These are phyloP conservation scores for Globisporangium sylvaticum DNA, from an alignment of 352 stramenopile genomes.

Conservation along the genomic window DNA sequence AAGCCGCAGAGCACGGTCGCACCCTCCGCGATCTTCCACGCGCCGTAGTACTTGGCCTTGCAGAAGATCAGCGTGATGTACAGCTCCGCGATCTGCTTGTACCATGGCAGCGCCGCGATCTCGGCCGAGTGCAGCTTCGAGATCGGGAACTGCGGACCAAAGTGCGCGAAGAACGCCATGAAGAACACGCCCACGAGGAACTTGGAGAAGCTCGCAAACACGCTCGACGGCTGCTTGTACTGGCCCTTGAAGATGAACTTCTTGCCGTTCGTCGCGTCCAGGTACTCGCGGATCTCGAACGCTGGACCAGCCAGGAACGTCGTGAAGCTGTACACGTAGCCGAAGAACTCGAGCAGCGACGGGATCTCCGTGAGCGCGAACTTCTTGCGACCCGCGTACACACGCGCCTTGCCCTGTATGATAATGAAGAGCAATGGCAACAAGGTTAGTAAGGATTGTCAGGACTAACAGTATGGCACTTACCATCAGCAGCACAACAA, in stretches of 20 bases:
- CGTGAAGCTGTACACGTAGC: slow-evolving; percentile 97
- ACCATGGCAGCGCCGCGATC: slow-evolving; percentile 44
- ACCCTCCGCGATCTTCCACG: slow-evolving; percentile 90
- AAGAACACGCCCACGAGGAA: slow-evolving; percentile 63
- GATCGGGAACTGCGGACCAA: slow-evolving; percentile 47
- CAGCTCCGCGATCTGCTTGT: slow-evolving; percentile 67
- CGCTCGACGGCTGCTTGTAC: slow-evolving; percentile 48
- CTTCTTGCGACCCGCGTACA: slow-evolving; percentile 39
- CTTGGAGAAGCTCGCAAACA: slow-evolving; percentile 72
- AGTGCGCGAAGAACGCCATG: slow-evolving; percentile 53
- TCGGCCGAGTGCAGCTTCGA: slow-evolving; percentile 44
- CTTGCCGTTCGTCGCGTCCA: slow-evolving; percentile 59
- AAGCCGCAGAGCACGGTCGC: slow-evolving; percentile 79
- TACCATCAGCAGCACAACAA: background rate
- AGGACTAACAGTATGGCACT: too few relatives aligned
- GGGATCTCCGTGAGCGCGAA: slow-evolving; percentile 83
- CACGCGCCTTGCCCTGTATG: slow-evolving; percentile 11
- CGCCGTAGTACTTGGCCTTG: slow-evolving; percentile 95
- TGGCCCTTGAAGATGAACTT: slow-evolving; percentile 57
- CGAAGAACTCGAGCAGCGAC: slow-evolving; percentile 92
- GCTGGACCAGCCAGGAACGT: slow-evolving; percentile 93
- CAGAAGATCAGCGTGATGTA: slow-evolving; percentile 91
- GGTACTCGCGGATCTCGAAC: slow-evolving; percentile 94
- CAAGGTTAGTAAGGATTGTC: background rate
- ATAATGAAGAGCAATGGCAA: background rate